These are phyloP conservation scores for Candida sanyaensis DNA, from an alignment of 1,139 yeast genomes.

Conservation along the genomic window DNA sequence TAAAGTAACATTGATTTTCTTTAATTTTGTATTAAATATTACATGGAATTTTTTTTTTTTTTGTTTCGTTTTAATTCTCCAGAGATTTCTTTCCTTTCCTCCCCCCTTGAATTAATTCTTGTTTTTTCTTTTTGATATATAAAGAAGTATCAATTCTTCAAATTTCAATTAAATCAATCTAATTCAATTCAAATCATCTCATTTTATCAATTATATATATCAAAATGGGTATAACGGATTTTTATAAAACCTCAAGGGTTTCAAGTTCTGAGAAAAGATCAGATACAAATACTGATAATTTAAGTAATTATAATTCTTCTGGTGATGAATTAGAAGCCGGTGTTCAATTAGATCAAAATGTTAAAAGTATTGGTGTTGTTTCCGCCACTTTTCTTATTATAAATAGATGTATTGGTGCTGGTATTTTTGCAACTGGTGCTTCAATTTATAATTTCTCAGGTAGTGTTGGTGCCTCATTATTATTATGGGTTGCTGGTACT, in stretches of 20 bases:
- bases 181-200: too few relatives aligned
- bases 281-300: conserved; percentile 16
- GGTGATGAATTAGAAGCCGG: conserved; percentile 30
- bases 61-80: too few relatives aligned
- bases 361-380: conserved; percentile 61
- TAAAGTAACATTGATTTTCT: too few relatives aligned
- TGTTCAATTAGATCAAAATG: conserved; percentile 51
- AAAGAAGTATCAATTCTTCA: too few relatives aligned
- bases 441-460: conserved; percentile 70
- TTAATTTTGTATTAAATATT: too few relatives aligned
- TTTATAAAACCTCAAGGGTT: conserved; percentile 4
- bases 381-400: conserved; percentile 71
- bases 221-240: conserved; percentile 10
- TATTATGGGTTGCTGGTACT: conserved; percentile 80
- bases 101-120: too few relatives aligned
- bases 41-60: too few relatives aligned
- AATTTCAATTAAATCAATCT: too few relatives aligned
- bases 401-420: conserved; percentile 86
- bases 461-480: conserved; percentile 70
- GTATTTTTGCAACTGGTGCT: conserved; percentile 85
- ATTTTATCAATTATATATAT: too few relatives aligned
- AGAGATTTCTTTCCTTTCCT: too few relatives aligned
- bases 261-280: conserved; percentile 4
- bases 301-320: conserved; percentile 15
- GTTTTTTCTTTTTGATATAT: too few relatives aligned